Evolutionary conservation across 768 basidiomycete species (phyloP).

Genomic region (Kwoniella pini): DNA sequence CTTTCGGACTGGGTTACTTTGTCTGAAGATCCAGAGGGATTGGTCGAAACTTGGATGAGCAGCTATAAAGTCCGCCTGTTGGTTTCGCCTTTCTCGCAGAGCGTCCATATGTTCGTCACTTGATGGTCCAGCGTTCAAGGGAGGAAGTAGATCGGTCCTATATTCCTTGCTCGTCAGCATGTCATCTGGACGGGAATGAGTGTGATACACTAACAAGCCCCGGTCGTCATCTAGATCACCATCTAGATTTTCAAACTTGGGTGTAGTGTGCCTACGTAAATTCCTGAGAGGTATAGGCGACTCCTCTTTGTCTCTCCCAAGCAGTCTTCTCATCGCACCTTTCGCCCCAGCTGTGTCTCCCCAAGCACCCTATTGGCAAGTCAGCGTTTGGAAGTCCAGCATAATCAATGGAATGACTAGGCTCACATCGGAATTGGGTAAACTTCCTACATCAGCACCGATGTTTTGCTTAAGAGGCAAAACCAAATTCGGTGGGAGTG

Average conservation of each 20-base stretch:
- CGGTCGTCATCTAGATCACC: constrained; percentile 40
- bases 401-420: no score
- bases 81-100: constrained; percentile 68
- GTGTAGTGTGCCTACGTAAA: constrained; percentile 11
- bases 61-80: constrained; percentile 81
- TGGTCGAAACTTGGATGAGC: constrained; percentile 87
- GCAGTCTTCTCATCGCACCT: constrained; percentile 35
- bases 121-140: constrained; percentile 29
- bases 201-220: constrained; percentile 35
- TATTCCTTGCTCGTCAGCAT: neutral
- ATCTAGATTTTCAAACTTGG: constrained; percentile 18
- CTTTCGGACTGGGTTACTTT: constrained; percentile 70
- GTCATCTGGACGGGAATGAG: constrained; percentile 2
- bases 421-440: constrained; percentile 24
- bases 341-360: constrained; percentile 20
- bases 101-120: constrained; percentile 59
- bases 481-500: constrained; percentile 70
- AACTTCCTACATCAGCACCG: constrained; percentile 45
- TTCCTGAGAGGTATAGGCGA: constrained; percentile 20
- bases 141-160: constrained; percentile 44
- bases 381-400: no score
- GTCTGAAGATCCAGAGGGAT: constrained; percentile 84
- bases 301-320: constrained; percentile 32
- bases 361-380: constrained; percentile 14
- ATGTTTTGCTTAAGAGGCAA: constrained; percentile 77